Conservation (phyloP, 768 basidiomycete genomes). For the Lentinula sp. region DNA sequence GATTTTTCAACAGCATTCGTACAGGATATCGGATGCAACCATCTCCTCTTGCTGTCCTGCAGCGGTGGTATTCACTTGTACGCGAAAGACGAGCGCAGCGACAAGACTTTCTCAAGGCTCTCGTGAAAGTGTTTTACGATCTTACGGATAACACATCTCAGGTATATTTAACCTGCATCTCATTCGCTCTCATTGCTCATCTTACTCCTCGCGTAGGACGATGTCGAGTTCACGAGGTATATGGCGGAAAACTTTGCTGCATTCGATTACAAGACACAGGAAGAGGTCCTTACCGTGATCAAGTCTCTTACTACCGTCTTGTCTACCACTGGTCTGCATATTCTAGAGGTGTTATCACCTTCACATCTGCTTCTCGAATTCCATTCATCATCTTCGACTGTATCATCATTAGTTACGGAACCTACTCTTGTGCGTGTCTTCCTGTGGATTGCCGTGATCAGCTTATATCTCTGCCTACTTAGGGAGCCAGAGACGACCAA, state of each 20-base stretch:
- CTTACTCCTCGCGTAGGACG: constrained; percentile 42
- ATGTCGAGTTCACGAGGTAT: constrained; percentile 83
- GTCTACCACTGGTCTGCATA: constrained; percentile 75
- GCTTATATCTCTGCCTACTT: not conserved
- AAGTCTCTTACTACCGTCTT: constrained; percentile 70
- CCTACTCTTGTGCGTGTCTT: not conserved
- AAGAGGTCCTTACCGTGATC: constrained; percentile 85
- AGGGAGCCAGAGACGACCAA: constrained; percentile 7
- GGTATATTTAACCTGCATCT: constrained; percentile 24
- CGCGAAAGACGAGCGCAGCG: constrained; percentile 84
- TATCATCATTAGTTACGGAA: not conserved
- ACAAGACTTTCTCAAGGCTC: constrained; percentile 81
- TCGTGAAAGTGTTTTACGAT: constrained; percentile 82
- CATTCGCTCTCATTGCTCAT: not conserved
- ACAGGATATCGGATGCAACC: constrained; percentile 64
- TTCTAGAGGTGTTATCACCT: constrained; percentile 71
- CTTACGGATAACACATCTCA: constrained; percentile 49
- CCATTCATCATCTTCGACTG: constrained; percentile 22
- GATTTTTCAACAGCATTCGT: not conserved
- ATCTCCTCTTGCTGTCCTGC: constrained; percentile 67
- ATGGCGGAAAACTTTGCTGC: constrained; percentile 92
- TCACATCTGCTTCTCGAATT: constrained; percentile 62
- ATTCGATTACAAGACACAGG: constrained; percentile 92
- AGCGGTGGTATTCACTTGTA: constrained; percentile 87
- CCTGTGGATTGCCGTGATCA: not conserved